Conservation (phyloP, 306 rosid genomes). For the Herpetospermum pedunculosum region DNA sequence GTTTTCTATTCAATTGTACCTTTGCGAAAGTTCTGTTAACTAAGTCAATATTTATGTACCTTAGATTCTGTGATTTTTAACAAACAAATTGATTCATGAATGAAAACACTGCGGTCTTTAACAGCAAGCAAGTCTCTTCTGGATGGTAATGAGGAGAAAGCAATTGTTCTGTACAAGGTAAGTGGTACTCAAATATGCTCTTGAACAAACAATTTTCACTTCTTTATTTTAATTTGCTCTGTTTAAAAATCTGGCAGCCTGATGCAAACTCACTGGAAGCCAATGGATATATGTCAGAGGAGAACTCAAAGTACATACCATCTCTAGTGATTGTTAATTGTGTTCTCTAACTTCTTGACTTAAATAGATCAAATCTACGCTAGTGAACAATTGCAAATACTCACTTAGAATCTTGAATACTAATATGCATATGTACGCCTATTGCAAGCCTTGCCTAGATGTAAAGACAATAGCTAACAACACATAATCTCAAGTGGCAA, state of each 20-base stretch:
- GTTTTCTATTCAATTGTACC: not conserved
- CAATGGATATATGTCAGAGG: conserved; percentile 58
- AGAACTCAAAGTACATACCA: conserved; percentile 67
- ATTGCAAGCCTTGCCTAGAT: not conserved
- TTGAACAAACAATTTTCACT: not conserved
- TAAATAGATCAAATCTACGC: not conserved
- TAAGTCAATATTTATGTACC: not conserved
- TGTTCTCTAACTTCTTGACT: not conserved
- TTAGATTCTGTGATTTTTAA: not conserved
- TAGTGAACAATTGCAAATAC: not conserved
- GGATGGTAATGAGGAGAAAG: conserved; percentile 73
- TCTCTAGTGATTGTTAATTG: conserved; percentile 5
- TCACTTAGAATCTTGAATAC: not conserved
- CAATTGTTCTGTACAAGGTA: conserved; percentile 85
- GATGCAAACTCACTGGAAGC: conserved; percentile 45
- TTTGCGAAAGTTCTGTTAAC: not conserved
- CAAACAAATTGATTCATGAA: conserved; percentile 12
- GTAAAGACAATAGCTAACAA: not conserved
- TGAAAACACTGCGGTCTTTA: conserved; percentile 13
- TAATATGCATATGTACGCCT: not conserved
- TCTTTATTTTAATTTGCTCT: conserved; percentile 14
- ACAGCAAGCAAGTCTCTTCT: conserved; percentile 46
- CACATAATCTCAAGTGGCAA: not conserved
- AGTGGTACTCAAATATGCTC: conserved; percentile 12
- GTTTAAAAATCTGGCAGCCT: conserved; percentile 46